Evolutionary conservation across 306 rosid genomes (phyloP).

Genomic region (Quercus variabilis): DNA sequence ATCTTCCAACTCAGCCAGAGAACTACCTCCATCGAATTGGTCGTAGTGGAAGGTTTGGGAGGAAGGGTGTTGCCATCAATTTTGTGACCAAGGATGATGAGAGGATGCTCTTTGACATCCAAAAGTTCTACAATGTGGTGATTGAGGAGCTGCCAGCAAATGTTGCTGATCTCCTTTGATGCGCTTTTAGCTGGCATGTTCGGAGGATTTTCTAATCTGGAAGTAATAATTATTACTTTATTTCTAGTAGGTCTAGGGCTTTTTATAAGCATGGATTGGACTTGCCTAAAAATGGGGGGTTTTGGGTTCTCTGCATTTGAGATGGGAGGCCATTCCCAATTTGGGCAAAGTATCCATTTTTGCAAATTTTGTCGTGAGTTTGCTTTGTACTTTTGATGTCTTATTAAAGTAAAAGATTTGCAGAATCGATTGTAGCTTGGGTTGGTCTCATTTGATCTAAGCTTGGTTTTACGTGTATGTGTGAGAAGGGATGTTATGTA

Average conservation of each 20-base stretch:
- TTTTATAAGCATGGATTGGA: slow-evolving; percentile 23
- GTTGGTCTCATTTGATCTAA: slow-evolving; percentile 10
- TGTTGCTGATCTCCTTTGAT: slow-evolving; percentile 68
- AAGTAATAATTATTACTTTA: slow-evolving; percentile 21
- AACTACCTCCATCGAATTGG: slow-evolving; percentile 72
- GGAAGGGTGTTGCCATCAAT: slow-evolving; percentile 74
- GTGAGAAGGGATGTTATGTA: slow-evolving; percentile 15
- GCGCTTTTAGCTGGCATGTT: slow-evolving; percentile 24
- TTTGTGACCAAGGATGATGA: slow-evolving; percentile 64
- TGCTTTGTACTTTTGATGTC: slow-evolving; percentile 31
- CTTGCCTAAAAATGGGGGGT: slow-evolving; percentile 17
- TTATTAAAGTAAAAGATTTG: slow-evolving; percentile 13
- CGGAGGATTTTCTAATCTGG: slow-evolving; percentile 28
- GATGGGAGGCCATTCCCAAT: slow-evolving; percentile 23
- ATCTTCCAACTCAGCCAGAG: slow-evolving; percentile 74
- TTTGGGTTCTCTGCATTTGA: slow-evolving; percentile 21
- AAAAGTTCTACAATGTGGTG: slow-evolving; percentile 57
- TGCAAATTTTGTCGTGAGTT: slow-evolving; percentile 40
- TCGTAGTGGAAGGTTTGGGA: slow-evolving; percentile 66
- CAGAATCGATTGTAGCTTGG: slow-evolving; percentile 24
- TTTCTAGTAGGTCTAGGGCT: slow-evolving; percentile 31
- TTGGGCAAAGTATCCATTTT: slow-evolving; percentile 28
- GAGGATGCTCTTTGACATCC: slow-evolving; percentile 60
- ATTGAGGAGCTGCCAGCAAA: slow-evolving; percentile 70
- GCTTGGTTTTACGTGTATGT: slow-evolving; percentile 18